Evolutionary conservation across 176 grass and related monocot genomes (phyloP), one percentile per base, ranked within the genome.

Genomic region (Juncus effusus): DNA sequence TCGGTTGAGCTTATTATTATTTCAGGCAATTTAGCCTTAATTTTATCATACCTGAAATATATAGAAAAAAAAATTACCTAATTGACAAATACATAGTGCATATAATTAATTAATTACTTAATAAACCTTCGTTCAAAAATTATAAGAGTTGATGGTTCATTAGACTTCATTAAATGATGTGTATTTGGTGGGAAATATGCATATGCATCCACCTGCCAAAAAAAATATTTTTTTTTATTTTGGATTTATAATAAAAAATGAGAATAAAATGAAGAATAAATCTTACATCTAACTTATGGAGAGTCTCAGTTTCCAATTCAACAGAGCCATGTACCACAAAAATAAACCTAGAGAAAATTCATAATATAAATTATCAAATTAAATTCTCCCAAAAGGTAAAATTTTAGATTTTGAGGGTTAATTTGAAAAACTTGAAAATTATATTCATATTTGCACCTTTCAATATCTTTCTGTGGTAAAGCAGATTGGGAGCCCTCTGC

Each of bases 161-260:
- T 72, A 82, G 82, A 84, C 40, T 81, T 73, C 75, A 92, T 57
- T 56, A 62, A 72, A 69, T 97, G 93, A 16, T 86, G 74, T 58
- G 70, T 72, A 61, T 92, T 97, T 60, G 88, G 66, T 61, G 93
- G 88, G 62, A 97, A 62, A 97, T 97, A 97, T 5, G 80, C 93
- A 92, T 92, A 97, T 47, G 82, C 88, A 47, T 97, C 93, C 54
- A 89, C 93, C 93, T 97, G 71, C 70, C 19, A 86, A 72, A 72
- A 13, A 3, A 3, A 69, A n/a, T 64, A 64, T 42, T 39, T 69
- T 52, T 69, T 10, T n/a, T 10, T 36, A 70, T 10, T 70, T 70
- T 55, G 13, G 16, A 36, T 36, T 67, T 35, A 16, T 13, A 50
- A 51, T 36, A 67, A 54, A 53, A 28, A 47, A 47, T 5, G 44